phyloP scores from a whole-genome alignment of 2,329 filamentous ascomycete genomes.

The Fusarium algeriense region DNA sequence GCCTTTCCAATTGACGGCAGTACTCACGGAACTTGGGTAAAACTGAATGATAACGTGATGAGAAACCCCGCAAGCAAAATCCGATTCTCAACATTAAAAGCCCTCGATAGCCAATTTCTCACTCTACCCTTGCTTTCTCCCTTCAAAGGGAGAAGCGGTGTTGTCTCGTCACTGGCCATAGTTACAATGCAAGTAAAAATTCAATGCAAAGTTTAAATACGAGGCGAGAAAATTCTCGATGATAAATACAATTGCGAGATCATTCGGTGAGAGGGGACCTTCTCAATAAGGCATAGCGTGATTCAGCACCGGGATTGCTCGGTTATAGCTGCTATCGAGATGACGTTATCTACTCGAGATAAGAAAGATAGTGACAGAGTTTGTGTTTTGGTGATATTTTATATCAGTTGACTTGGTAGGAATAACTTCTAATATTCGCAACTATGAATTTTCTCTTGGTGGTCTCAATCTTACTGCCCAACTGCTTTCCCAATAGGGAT shows the following conservation, averaged over 20 bases:
- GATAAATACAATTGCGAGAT: constrained; percentile 33
- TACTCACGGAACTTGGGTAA: constrained; percentile 63
- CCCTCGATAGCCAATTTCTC: constrained; percentile 31
- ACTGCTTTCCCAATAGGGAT: background rate
- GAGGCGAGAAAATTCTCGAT: constrained; percentile 17
- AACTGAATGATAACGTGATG: constrained; percentile 65
- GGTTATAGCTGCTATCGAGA: constrained; percentile 12
- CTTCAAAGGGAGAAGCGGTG: constrained; percentile 39
- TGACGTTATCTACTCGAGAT: background rate
- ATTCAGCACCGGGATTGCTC: constrained; percentile 16
- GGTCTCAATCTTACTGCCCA: background rate
- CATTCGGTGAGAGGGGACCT: constrained; percentile 30
- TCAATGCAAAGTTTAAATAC: constrained; percentile 1
- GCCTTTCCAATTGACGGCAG: rapidly evolving
- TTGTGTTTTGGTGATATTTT: background rate
- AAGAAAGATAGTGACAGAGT: background rate
- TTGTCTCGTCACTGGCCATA: constrained; percentile 44
- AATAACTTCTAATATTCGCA: too few species aligned
- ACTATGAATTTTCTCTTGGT: background rate
- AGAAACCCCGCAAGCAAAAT: constrained; percentile 71
- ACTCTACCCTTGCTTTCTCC: background rate
- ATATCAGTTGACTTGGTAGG: background rate
- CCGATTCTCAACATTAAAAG: constrained; percentile 56
- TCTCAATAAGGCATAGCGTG: constrained; percentile 21
- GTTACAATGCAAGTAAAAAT: background rate